Conservation (phyloP, 805 yeast genomes). For the Saturnispora hagleri region DNA sequence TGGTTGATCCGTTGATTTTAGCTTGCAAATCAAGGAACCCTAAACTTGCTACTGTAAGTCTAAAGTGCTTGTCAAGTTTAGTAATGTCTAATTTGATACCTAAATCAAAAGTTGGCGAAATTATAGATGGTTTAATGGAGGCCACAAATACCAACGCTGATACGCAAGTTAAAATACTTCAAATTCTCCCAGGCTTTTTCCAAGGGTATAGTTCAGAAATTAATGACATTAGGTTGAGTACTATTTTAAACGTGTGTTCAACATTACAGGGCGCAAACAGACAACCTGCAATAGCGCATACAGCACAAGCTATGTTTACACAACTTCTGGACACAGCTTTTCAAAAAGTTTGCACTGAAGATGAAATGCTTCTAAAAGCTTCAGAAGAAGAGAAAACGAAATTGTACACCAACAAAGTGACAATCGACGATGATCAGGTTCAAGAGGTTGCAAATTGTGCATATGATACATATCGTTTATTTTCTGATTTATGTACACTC, state of each 20-base stretch:
- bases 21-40: conserved; percentile 71
- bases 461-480: conserved; percentile 60
- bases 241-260: conserved; percentile 60
- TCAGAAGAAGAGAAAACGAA: conserved; percentile 25
- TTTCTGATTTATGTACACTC: conserved; percentile 63
- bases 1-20: conserved; percentile 58
- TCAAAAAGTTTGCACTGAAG: conserved; percentile 49
- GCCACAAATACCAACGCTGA: conserved; percentile 72
- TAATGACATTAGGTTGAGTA: conserved; percentile 45
- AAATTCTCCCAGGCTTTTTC: conserved; percentile 67
- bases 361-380: conserved; percentile 18
- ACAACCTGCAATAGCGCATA: conserved; percentile 69
- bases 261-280: conserved; percentile 61
- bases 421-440: conserved; percentile 36
- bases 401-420: conserved; percentile 26
- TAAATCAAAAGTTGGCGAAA: conserved; percentile 37
- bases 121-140: conserved; percentile 61
- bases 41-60: conserved; percentile 59
- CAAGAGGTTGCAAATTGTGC: conserved; percentile 43
- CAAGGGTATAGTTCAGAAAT: conserved; percentile 52
- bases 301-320: conserved; percentile 89
- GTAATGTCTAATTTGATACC: conserved; percentile 50
- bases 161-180: conserved; percentile 78
- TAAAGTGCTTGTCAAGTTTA: conserved; percentile 61
- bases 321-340: conserved; percentile 73